Conservation (phyloP, 1,139 yeast species). For the Magnusiomyces ingens region DNA sequence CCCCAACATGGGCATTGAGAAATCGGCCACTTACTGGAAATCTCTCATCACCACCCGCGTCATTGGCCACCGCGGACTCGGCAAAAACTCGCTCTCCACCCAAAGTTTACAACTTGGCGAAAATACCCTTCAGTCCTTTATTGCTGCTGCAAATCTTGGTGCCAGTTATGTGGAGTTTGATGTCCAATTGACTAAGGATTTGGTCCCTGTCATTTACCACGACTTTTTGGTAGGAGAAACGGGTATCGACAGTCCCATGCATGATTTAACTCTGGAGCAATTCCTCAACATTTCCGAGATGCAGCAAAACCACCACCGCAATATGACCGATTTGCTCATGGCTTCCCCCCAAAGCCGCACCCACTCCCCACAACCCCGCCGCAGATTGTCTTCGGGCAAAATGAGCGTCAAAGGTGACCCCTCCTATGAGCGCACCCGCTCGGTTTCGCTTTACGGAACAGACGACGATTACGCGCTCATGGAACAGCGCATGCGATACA, state of each 20-base stretch:
- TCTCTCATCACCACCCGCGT: conserved; percentile 83
- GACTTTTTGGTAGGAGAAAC: conserved; percentile 94
- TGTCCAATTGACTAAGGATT: conserved; percentile 92
- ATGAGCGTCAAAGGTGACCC: neutral
- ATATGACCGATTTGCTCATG: conserved; percentile 10
- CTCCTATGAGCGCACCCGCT: conserved; percentile 10
- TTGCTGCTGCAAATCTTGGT: conserved; percentile 94
- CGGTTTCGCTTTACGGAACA: conserved; percentile 23
- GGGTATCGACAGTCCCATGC: conserved; percentile 97
- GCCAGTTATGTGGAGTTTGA: conserved; percentile 77
- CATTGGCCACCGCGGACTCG: conserved; percentile 94
- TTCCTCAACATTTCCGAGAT: conserved; percentile 46
- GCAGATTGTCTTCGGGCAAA: conserved; percentile 8
- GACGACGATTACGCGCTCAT: conserved; percentile 29
- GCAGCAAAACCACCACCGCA: conserved; percentile 13
- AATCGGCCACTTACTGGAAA: conserved; percentile 88
- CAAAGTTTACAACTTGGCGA: conserved; percentile 90
- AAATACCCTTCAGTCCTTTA: conserved; percentile 89
- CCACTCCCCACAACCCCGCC: conserved; percentile 1
- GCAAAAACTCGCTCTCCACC: conserved; percentile 63
- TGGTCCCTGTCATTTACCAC: conserved; percentile 88
- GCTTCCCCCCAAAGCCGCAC: too few species aligned
- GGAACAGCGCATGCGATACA: conserved; percentile 69
- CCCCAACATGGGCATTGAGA: conserved; percentile 57
- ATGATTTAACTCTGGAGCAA: conserved; percentile 82